A percentile compares a stretch with the other conserved stretches of the same genome.
phyloP scores from a whole-genome alignment of 1,284 basidiomycete genomes.

The Gomphus bonarii region DNA sequence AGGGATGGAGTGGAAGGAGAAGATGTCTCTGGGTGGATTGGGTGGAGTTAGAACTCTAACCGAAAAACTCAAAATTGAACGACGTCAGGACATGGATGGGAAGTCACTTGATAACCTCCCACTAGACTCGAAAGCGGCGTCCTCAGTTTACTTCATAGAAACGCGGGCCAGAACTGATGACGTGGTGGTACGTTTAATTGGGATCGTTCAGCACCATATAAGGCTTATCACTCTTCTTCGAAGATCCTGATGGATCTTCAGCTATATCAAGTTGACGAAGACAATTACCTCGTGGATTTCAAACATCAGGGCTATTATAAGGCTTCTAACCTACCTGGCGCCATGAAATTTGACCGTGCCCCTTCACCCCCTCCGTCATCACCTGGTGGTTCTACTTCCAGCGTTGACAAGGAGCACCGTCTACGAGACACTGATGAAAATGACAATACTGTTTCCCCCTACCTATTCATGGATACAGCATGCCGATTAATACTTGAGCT shows the following conservation, averaged over 20 bases:
- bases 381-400: background rate
- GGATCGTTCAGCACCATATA: background rate
- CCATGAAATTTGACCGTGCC: slow-evolving; percentile 60
- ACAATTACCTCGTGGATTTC: slow-evolving; percentile 98
- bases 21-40: slow-evolving; percentile 59
- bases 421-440: slow-evolving; percentile 27
- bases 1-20: slow-evolving; percentile 98
- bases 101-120: slow-evolving; percentile 24
- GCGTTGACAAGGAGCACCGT: slow-evolving; percentile 3
- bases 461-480: slow-evolving; percentile 95
- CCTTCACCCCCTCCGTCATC: slow-evolving; percentile 20
- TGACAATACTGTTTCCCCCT: slow-evolving; percentile 83
- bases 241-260: slow-evolving; percentile 96
- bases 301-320: slow-evolving; percentile 91
- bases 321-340: slow-evolving; percentile 48
- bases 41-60: slow-evolving; percentile 29
- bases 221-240: background rate
- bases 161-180: slow-evolving; percentile 84
- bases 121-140: slow-evolving; percentile 56
- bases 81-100: slow-evolving; percentile 57
- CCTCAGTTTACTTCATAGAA: slow-evolving; percentile 88
- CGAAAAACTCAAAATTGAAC: slow-evolving; percentile 41
- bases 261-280: slow-evolving; percentile 89
- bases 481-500: slow-evolving; percentile 74
- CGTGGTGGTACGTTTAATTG: slow-evolving; percentile 63